These are phyloP conservation scores for Gloeopeniophorella convolvens DNA, from an alignment of 768 basidiomycete species.

Conservation along the genomic window DNA sequence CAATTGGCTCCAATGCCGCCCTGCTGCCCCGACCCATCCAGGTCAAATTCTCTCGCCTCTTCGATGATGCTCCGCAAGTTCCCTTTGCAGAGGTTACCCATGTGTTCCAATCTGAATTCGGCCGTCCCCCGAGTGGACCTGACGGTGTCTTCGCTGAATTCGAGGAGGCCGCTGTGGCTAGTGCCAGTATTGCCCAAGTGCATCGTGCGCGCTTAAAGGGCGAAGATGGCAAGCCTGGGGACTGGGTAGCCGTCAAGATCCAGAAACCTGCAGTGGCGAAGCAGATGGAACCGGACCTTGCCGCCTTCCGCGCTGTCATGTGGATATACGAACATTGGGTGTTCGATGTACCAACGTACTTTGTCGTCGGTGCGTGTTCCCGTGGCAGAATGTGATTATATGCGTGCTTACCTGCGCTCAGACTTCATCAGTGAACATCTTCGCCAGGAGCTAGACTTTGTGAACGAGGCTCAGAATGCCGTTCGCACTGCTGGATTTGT, in stretches of 20 bases:
- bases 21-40: slow-evolving; percentile 80
- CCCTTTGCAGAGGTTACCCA: slow-evolving; percentile 60
- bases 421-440: slow-evolving; percentile 80
- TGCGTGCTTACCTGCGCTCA: slow-evolving; percentile 21
- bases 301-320: slow-evolving; percentile 63
- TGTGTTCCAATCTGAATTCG: slow-evolving; percentile 68
- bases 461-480: slow-evolving; percentile 74
- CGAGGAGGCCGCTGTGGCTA: slow-evolving; percentile 70
- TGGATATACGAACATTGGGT: slow-evolving; percentile 74
- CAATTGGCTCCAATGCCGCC: slow-evolving; percentile 80
- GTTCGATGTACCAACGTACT: slow-evolving; percentile 84
- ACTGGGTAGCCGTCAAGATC: slow-evolving; percentile 88
- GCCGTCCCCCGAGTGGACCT: slow-evolving; percentile 55
- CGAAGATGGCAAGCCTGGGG: slow-evolving; percentile 27
- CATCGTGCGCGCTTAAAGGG: slow-evolving; percentile 63
- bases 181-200: slow-evolving; percentile 90
- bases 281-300: slow-evolving; percentile 83
- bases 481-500: slow-evolving; percentile 61
- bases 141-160: slow-evolving; percentile 75
- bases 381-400: background rate
- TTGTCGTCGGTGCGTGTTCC: slow-evolving; percentile 53
- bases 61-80: slow-evolving; percentile 85
- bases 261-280: slow-evolving; percentile 85
- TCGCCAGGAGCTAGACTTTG: slow-evolving; percentile 76
- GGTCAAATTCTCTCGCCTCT: slow-evolving; percentile 72